These are phyloP conservation scores for Ilyonectria sp. DNA, from an alignment of 2,329 filamentous ascomycete species.

Conservation along the genomic window DNA sequence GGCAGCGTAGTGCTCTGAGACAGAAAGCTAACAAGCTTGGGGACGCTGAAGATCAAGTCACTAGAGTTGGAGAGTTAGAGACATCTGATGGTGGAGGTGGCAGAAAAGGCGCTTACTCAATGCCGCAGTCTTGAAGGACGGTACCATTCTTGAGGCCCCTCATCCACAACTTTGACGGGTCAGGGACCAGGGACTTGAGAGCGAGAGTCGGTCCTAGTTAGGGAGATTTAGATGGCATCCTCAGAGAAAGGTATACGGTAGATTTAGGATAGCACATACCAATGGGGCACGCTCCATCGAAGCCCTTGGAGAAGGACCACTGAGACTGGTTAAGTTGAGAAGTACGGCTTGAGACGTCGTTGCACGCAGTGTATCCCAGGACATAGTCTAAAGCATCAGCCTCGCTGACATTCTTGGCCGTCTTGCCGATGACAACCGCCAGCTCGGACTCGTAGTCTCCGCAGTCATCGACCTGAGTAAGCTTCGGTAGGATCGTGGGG, in stretches of 20 bases:
- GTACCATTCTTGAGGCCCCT: constrained; percentile 70
- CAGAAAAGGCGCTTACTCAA: constrained; percentile 35
- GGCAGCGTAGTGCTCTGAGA: constrained; percentile 74
- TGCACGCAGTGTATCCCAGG: constrained; percentile 74
- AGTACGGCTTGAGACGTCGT: constrained; percentile 69
- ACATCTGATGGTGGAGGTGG: not conserved
- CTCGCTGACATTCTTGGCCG: constrained; percentile 68
- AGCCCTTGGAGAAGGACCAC: constrained; percentile 68
- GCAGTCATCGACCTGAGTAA: constrained; percentile 63
- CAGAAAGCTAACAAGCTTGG: constrained; percentile 71
- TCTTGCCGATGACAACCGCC: constrained; percentile 68
- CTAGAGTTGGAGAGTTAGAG: constrained; percentile 48
- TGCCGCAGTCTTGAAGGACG: constrained; percentile 42
- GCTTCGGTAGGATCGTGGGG: constrained; percentile 66
- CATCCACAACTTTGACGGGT: constrained; percentile 70
- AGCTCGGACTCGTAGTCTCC: constrained; percentile 74
- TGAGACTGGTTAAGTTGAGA: constrained; percentile 48
- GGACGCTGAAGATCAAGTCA: constrained; percentile 74
- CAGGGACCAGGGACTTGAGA: constrained; percentile 66
- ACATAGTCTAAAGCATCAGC: constrained; percentile 71
- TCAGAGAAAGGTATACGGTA: not conserved
- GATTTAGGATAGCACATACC: constrained; percentile 26
- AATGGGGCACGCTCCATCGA: constrained; percentile 70
- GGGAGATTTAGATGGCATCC: constrained; percentile 8
- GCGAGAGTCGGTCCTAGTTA: constrained; percentile 76